Evolutionary conservation across 805 yeast genomes (phyloP).

Genomic region (Candida maltosa): DNA sequence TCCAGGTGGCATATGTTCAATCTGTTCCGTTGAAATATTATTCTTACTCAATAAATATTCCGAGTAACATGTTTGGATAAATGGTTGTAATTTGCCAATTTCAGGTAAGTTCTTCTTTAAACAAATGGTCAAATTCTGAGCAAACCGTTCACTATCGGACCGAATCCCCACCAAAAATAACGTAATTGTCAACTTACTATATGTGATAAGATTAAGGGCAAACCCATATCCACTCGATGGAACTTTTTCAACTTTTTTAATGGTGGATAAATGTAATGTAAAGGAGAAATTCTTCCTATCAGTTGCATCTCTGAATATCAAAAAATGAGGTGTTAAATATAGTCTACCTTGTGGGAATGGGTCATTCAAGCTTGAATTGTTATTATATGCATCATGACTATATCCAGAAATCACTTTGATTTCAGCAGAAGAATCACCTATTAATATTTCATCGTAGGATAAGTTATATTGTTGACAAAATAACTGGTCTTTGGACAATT

Average conservation of each 20-base stretch:
- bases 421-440: conserved; percentile 70
- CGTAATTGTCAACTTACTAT: conserved; percentile 58
- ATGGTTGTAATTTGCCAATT: conserved; percentile 60
- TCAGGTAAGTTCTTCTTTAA: conserved; percentile 62
- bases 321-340: conserved; percentile 70
- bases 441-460: conserved; percentile 66
- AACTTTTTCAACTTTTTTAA: conserved; percentile 82
- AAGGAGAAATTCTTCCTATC: conserved; percentile 69
- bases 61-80: conserved; percentile 73
- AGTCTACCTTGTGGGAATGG: conserved; percentile 55
- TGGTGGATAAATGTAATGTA: conserved; percentile 68
- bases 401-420: conserved; percentile 23
- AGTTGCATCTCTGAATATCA: conserved; percentile 69
- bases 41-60: conserved; percentile 73
- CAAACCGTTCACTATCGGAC: conserved; percentile 77
- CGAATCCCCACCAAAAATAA: conserved; percentile 77
- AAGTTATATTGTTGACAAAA: conserved; percentile 66
- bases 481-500: conserved; percentile 63
- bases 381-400: background rate
- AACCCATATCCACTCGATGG: conserved; percentile 75
- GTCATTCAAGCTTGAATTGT: conserved; percentile 7
- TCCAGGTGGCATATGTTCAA: conserved; percentile 62
- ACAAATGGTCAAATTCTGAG: conserved; percentile 59
- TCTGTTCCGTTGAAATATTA: conserved; percentile 38
- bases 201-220: conserved; percentile 70